These are phyloP conservation scores for Colletotrichum godetiae DNA, from an alignment of 2,329 filamentous ascomycete species.

Conservation along the genomic window DNA sequence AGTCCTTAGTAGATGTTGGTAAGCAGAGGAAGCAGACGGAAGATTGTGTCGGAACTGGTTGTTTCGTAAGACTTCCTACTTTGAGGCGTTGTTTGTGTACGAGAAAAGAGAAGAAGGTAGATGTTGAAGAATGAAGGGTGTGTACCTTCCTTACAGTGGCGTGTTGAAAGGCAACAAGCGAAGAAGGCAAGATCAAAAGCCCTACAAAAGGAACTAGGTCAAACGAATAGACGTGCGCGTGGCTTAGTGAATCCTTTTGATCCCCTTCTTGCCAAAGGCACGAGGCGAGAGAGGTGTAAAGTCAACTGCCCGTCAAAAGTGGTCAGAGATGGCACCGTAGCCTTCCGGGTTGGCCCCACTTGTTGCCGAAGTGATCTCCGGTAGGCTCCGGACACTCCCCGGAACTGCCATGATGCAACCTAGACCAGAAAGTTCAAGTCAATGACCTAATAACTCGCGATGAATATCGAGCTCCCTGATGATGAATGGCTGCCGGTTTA, in stretches of 20 bases:
- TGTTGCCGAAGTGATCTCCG: constrained; percentile 2
- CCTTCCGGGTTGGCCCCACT: neutral
- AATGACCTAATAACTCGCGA: no score
- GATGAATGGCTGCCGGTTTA: no score
- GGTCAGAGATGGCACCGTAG: neutral
- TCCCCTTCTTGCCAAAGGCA: no score
- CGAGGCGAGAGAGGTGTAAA: neutral
- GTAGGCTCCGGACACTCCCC: neutral
- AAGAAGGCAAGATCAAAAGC: neutral
- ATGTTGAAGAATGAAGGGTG: neutral
- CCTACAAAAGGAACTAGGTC: neutral
- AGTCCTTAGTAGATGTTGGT: neutral
- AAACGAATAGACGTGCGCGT: neutral
- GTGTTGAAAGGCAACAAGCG: neutral
- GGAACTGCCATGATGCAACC: neutral
- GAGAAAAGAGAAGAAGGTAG: neutral
- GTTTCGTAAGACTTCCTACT: neutral
- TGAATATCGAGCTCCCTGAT: no score
- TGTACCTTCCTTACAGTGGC: neutral
- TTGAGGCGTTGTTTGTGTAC: neutral
- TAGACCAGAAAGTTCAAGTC: neutral
- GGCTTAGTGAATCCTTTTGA: neutral
- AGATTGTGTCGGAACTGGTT: neutral
- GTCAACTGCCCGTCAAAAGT: neutral
- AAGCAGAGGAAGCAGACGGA: neutral